phyloP scores from a whole-genome alignment of 768 basidiomycete genomes.

The Rhodotorula paludigena region DNA sequence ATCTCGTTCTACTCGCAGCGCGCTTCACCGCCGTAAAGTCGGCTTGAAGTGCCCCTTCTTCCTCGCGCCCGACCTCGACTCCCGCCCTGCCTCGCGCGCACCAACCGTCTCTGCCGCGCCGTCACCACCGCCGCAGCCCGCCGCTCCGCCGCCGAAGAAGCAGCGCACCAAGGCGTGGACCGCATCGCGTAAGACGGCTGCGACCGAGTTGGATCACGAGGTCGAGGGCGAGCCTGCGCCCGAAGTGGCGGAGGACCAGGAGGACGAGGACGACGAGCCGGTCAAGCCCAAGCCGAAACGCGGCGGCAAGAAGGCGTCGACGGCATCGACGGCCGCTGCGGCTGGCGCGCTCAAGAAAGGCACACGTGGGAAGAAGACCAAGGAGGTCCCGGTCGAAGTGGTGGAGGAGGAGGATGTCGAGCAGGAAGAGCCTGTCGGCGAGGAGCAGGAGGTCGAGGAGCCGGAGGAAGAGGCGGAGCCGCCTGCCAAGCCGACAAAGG shows the following conservation, averaged over 20 bases:
- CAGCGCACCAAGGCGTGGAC: background rate
- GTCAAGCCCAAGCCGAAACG: slow-evolving; percentile 16
- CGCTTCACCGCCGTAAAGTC: slow-evolving; percentile 15
- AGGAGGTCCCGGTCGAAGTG: slow-evolving; percentile 4
- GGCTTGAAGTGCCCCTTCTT: slow-evolving; percentile 34
- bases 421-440: background rate
- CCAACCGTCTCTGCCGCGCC: too few relatives aligned
- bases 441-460: background rate
- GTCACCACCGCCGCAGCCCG: background rate
- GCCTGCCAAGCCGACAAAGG: background rate
- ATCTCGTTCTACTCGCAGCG: background rate
- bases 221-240: background rate
- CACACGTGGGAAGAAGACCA: background rate
- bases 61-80: slow-evolving; percentile 13
- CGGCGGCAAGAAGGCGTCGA: slow-evolving; percentile 19
- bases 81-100: too few relatives aligned
- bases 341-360: background rate
- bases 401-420: background rate
- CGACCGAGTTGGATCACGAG: too few relatives aligned
- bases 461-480: background rate
- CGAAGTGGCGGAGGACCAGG: background rate
- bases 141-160: background rate
- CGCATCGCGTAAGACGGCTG: too few relatives aligned
- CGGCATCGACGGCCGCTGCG: background rate
- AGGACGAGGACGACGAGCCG: background rate